Evolutionary conservation across 1,284 basidiomycete species (phyloP), one percentile per base, ranked within the genome.

Genomic region (Boletus semigastroideus): DNA sequence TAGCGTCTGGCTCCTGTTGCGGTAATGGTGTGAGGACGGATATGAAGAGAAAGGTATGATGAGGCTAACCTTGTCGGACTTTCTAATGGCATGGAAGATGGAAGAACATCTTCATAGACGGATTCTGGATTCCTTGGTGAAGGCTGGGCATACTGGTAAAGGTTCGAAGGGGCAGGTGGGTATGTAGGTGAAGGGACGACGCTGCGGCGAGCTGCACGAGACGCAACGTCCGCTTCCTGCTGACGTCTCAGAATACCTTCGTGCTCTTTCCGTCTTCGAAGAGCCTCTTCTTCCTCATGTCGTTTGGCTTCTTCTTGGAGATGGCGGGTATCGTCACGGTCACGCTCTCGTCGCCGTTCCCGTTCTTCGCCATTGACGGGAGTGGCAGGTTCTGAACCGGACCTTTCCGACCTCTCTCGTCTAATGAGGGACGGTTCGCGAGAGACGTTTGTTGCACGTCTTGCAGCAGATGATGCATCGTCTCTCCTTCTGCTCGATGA

Each of bases 161-260:
- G 42, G 27, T 46, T 48, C 14, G 68, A 49, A 8, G 59, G 33
- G 28, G 48, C 54, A 51, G 58, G 44, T 12, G 52, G 44, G 49
- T 63, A 56, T 33, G 55, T 36, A 46, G 67, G 61, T 33, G 67
- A 61, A 51, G 59, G 58, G 46, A 49, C 42, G 31, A 50, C 13
- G 33, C 52, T 56, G 55, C 45, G 61, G 50, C 54, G 60, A 54
- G 62, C 61, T 58, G 61, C 50, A 43, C 63, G 67, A 48, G 68
- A 56, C 42, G 58, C 67, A 44, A 55, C 48, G 22, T 67, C 66
- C 40, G 69, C 69, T 59, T 79, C 77, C 49, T 73, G 74, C 55
- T 79, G 79, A 42, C 77, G 69, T 34, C 65, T 74, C n/a, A 71
- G 19, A 46, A 80, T 79, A 1, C 74, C 77, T 6, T 76, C 77